A percentile compares a stretch with the other conserved stretches of the same genome.
phyloP scores from a whole-genome alignment of 106 monocot genomes.

The Posidonia australis region DNA sequence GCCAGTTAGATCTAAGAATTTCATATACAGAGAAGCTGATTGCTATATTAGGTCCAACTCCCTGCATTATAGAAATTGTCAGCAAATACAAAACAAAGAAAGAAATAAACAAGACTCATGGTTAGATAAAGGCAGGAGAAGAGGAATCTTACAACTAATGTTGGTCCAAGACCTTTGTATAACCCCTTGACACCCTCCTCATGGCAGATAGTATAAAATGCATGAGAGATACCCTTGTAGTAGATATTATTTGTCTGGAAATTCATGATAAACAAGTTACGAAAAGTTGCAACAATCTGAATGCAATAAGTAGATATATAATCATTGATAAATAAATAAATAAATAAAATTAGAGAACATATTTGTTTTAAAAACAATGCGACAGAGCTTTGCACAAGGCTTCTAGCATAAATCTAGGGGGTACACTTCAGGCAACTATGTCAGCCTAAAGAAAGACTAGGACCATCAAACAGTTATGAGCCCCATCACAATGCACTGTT shows the following conservation, averaged over 20 bases:
- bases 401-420: too few species aligned
- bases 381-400: too few species aligned
- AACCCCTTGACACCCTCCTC: slow-evolving; percentile 71
- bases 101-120: not conserved
- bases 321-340: too few species aligned
- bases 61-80: slow-evolving; percentile 29
- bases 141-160: slow-evolving; percentile 43
- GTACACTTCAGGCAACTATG: too few species aligned
- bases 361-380: too few species aligned
- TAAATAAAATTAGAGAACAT: too few species aligned
- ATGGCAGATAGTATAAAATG: slow-evolving; percentile 69
- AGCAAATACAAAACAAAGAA: not conserved
- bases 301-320: not conserved
- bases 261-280: not conserved
- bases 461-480: too few species aligned
- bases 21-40: slow-evolving; percentile 91
- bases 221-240: slow-evolving; percentile 73
- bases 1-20: slow-evolving; percentile 56
- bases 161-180: slow-evolving; percentile 85
- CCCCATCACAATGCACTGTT: too few species aligned
- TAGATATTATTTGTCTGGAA: slow-evolving; percentile 66
- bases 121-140: not conserved
- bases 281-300: not conserved
- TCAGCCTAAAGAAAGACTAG: too few species aligned
- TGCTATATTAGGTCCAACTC: slow-evolving; percentile 83